Percentiles rank a stretch among this genome's conserved stretches.
Evolutionary conservation across 257 asterid genomes (phyloP).

Genomic region (Solanum bulbocastanum): DNA sequence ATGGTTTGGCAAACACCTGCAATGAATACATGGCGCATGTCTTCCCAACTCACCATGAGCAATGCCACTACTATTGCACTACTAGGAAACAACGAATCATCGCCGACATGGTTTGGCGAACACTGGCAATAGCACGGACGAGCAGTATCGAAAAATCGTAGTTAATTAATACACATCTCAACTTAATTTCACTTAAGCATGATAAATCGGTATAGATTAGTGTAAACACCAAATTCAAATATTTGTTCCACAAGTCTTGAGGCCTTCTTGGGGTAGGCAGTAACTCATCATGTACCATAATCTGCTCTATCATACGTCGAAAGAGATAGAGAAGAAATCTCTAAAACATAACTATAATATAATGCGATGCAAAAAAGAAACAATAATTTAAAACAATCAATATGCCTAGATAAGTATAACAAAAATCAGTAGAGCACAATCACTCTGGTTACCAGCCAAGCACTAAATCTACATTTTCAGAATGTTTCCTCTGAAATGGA

Average conservation of each 20-base stretch:
- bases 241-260: not conserved
- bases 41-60: not conserved
- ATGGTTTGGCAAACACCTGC: no score
- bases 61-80: not conserved
- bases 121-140: not conserved
- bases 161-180: not conserved
- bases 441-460: not conserved
- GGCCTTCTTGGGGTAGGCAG: not conserved
- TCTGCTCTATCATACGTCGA: not conserved
- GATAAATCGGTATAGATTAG: not conserved
- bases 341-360: not conserved
- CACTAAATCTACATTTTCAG: not conserved
- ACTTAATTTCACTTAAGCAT: not conserved
- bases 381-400: not conserved
- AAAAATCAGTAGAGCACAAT: not conserved
- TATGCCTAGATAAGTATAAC: conserved; percentile 1
- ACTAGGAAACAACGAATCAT: not conserved
- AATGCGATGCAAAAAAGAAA: not conserved
- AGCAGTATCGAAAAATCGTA: not conserved
- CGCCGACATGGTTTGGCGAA: not conserved
- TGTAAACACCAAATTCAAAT: not conserved
- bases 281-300: not conserved
- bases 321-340: not conserved
- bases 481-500: not conserved
- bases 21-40: not conserved